Percentiles rank a stretch among this genome's conserved stretches.
Conservation (phyloP, 768 basidiomycete species). For the Lactarius hengduanensis region DNA sequence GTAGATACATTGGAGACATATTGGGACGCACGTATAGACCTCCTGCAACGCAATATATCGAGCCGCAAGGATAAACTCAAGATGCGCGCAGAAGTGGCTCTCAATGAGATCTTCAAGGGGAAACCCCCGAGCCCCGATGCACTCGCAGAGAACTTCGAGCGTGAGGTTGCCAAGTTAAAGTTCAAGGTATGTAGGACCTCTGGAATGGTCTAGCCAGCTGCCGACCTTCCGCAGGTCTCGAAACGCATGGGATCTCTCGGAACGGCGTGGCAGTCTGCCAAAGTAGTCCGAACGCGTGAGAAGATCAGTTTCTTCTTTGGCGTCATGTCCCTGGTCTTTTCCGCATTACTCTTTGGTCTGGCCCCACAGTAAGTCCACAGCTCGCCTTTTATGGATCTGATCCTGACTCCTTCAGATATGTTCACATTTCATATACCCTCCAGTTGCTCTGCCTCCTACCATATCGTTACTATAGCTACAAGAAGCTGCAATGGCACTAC, state of each 20-base stretch:
- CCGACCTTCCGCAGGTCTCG: slow-evolving; percentile 55
- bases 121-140: slow-evolving; percentile 59
- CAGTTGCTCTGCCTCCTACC: slow-evolving; percentile 80
- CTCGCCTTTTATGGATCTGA: slow-evolving; percentile 22
- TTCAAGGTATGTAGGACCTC: slow-evolving; percentile 57
- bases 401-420: slow-evolving; percentile 55
- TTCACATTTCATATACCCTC: slow-evolving; percentile 83
- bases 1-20: slow-evolving; percentile 93
- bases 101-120: slow-evolving; percentile 58
- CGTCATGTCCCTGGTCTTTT: slow-evolving; percentile 84
- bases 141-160: slow-evolving; percentile 75
- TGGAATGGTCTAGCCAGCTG: background rate
- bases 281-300: slow-evolving; percentile 77
- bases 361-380: slow-evolving; percentile 68
- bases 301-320: slow-evolving; percentile 92
- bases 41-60: slow-evolving; percentile 79
- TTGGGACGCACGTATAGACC: slow-evolving; percentile 86
- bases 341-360: slow-evolving; percentile 85
- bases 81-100: slow-evolving; percentile 72
- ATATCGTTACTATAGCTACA: slow-evolving; percentile 80
- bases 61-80: slow-evolving; percentile 85
- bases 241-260: slow-evolving; percentile 74
- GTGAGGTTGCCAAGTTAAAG: slow-evolving; percentile 84
- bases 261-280: slow-evolving; percentile 89
- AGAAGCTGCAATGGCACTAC: slow-evolving; percentile 92